A percentile compares a stretch with the other conserved stretches of the same genome.
Conservation (phyloP, 805 yeast genomes). For the Candida coquimbonensis region DNA sequence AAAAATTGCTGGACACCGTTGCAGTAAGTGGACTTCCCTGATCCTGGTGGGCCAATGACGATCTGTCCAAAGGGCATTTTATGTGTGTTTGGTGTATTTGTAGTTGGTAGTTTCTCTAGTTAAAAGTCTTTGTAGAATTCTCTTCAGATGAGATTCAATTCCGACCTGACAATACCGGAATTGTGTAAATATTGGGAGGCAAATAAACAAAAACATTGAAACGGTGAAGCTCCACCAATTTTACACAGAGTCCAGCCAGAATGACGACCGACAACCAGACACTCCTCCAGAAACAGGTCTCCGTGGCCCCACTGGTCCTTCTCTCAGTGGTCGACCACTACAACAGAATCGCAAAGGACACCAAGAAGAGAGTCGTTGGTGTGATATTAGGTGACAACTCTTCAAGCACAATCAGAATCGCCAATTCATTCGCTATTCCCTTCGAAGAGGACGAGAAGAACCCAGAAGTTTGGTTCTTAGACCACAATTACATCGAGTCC, state of each 20-base stretch:
- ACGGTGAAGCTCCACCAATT: too few relatives aligned
- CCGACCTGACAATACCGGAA: not conserved
- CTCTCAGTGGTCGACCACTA: constrained; percentile 94
- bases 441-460: constrained; percentile 95
- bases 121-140: too few relatives aligned
- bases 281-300: constrained; percentile 47
- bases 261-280: constrained; percentile 9
- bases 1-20: constrained; percentile 88
- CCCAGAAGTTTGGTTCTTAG: constrained; percentile 92
- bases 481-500: constrained; percentile 90
- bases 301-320: constrained; percentile 93
- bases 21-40: constrained; percentile 95
- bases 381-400: constrained; percentile 82
- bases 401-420: constrained; percentile 49
- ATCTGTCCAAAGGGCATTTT: constrained; percentile 75
- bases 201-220: not conserved
- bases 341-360: constrained; percentile 71
- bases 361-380: constrained; percentile 84
- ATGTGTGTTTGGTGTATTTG: too few relatives aligned
- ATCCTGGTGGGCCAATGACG: constrained; percentile 96
- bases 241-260: too few relatives aligned
- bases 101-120: too few relatives aligned
- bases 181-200: not conserved
- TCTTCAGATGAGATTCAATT: too few relatives aligned
- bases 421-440: constrained; percentile 95